Conservation (phyloP, 257 asterid species). For the Solanum lycopersicoides region DNA sequence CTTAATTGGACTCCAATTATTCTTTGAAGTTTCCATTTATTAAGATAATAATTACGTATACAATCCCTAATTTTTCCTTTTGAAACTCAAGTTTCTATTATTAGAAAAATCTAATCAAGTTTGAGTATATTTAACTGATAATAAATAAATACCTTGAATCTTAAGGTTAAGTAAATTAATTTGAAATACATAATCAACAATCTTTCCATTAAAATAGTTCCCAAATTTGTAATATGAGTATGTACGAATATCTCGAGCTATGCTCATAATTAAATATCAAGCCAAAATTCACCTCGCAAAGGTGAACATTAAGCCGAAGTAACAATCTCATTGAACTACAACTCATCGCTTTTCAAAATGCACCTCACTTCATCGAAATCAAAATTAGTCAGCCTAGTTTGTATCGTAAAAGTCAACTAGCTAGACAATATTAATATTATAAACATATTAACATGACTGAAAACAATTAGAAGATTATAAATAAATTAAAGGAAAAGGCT, state of each 20-base stretch:
- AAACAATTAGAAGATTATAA: neutral
- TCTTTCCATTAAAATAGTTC: too few relatives aligned
- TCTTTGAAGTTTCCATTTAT: neutral
- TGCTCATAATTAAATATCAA: neutral
- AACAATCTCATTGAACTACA: too few relatives aligned
- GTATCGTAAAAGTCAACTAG: neutral
- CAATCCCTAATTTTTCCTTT: neutral
- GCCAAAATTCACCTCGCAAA: too few relatives aligned
- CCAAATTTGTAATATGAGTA: neutral
- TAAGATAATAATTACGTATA: too few relatives aligned
- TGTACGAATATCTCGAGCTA: neutral
- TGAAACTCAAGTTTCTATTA: neutral
- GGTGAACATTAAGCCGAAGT: neutral
- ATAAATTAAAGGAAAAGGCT: too few relatives aligned
- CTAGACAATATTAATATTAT: neutral
- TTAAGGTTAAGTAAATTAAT: neutral
- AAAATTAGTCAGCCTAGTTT: fast-evolving
- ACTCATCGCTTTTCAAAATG: too few relatives aligned
- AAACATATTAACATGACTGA: neutral
- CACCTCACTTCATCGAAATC: neutral
- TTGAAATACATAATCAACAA: neutral
- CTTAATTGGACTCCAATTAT: neutral
- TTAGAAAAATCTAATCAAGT: neutral
- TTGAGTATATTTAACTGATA: neutral
- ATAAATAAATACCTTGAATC: neutral